phyloP scores from a whole-genome alignment of 2,329 filamentous ascomycete genomes.

The Epichloe sibirici region DNA sequence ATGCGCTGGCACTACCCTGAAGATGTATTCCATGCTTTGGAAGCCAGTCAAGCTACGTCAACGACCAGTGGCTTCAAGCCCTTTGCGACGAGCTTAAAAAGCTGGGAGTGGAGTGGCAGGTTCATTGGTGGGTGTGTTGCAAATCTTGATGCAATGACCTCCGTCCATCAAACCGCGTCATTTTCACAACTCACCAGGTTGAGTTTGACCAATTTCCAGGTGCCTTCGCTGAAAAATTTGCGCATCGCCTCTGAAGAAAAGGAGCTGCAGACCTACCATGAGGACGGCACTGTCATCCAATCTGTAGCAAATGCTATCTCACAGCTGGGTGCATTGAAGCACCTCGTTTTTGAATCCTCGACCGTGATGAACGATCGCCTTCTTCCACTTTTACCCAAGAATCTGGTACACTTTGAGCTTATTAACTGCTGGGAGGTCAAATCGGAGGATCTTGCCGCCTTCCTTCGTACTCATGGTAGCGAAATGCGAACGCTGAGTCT shows the following conservation, averaged over 20 bases:
- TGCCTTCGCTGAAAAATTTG: conserved; percentile 33
- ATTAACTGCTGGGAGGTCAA: conserved; percentile 68
- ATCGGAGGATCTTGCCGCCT: conserved; percentile 52
- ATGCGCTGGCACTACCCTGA: conserved; percentile 59
- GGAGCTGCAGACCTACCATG: conserved; percentile 21
- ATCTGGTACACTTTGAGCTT: conserved; percentile 56
- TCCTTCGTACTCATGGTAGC: conserved; percentile 54
- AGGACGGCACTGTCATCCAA: conserved; percentile 31
- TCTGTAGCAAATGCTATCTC: conserved; percentile 21
- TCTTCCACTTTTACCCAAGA: conserved; percentile 54
- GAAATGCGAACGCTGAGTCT: conserved; percentile 57
- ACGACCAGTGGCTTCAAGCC: conserved; percentile 20
- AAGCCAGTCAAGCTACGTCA: conserved; percentile 32
- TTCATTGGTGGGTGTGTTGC: conserved; percentile 33
- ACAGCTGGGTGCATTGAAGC: conserved; percentile 48
- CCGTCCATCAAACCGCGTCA: conserved; percentile 39
- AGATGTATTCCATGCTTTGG: conserved; percentile 52
- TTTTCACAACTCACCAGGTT: conserved; percentile 46
- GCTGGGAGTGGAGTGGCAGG: conserved; percentile 51
- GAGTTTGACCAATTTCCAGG: conserved; percentile 52
- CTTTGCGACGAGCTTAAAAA: conserved; percentile 27
- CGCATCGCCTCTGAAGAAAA: conserved; percentile 22
- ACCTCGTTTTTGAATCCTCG: conserved; percentile 64
- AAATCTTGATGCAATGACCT: conserved; percentile 34
- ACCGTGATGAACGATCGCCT: conserved; percentile 57